Conservation (phyloP, 2,329 filamentous ascomycete species). For the Monosporascus sp. region DNA sequence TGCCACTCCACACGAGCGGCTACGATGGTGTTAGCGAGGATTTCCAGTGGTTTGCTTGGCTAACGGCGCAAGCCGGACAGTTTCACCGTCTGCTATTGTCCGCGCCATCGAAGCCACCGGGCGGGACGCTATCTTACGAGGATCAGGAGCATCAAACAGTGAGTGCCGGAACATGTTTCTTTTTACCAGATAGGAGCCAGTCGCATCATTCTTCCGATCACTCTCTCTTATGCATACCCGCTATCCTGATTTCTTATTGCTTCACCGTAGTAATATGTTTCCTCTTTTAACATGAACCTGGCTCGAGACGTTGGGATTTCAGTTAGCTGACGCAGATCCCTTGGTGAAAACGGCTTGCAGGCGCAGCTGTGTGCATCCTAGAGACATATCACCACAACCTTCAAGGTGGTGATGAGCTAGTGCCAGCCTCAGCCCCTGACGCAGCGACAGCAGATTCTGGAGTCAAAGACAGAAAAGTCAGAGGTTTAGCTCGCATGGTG, state of each 20-base stretch:
- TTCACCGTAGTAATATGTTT: not conserved
- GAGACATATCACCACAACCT: slow-evolving; percentile 68
- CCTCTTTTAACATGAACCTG: not conserved
- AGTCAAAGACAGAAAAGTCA: slow-evolving; percentile 52
- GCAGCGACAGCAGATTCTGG: slow-evolving; percentile 23
- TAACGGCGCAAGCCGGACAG: slow-evolving; percentile 30
- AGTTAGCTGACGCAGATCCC: slow-evolving; percentile 15
- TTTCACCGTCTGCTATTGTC: slow-evolving; percentile 84
- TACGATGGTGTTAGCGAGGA: not conserved
- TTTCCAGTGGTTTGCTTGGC: not conserved
- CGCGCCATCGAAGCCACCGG: slow-evolving; percentile 84
- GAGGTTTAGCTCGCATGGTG: slow-evolving; percentile 88
- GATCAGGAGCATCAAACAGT: slow-evolving; percentile 82
- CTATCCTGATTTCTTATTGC: not conserved
- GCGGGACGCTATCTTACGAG: slow-evolving; percentile 88
- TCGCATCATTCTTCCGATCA: not conserved
- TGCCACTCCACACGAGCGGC: not conserved
- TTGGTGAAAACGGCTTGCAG: slow-evolving; percentile 30
- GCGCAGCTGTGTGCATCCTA: slow-evolving; percentile 89
- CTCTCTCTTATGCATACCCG: slow-evolving; percentile 6
- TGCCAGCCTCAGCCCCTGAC: slow-evolving; percentile 29
- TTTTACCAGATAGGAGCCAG: slow-evolving; percentile 6
- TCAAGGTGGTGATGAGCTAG: slow-evolving; percentile 34
- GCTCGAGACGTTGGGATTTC: slow-evolving; percentile 1
- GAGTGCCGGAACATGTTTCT: slow-evolving; percentile 32